A percentile compares a stretch with the other conserved stretches of the same genome.
phyloP scores from a whole-genome alignment of 2,329 filamentous ascomycete genomes.

The Colletotrichum ledebouriae region DNA sequence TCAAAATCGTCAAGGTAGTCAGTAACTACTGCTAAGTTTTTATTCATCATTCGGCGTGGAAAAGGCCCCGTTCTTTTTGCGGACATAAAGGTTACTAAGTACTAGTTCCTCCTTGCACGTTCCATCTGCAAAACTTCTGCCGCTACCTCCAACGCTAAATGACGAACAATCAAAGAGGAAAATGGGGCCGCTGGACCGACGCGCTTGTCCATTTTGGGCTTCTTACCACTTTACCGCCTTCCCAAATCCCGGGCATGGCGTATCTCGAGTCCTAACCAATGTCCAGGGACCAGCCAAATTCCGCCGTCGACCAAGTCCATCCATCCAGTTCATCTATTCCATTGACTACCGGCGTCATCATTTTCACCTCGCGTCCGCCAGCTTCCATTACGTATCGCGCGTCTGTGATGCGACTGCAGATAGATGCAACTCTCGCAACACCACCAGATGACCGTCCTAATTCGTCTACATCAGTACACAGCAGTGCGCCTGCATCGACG shows the following conservation, averaged over 20 bases:
- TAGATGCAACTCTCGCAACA: not conserved
- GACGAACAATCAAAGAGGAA: conserved; percentile 26
- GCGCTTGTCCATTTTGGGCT: conserved; percentile 23
- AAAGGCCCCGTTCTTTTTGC: too few relatives aligned
- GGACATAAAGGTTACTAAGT: too few relatives aligned
- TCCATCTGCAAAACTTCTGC: not conserved
- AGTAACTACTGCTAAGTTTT: too few relatives aligned
- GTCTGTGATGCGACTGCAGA: conserved; percentile 7
- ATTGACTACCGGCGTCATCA: conserved; percentile 25
- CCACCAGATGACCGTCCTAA: conserved; percentile 17
- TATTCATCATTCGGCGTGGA: too few relatives aligned
- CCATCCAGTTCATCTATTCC: conserved; percentile 22
- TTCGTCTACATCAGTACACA: not conserved
- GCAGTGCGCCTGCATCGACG: conserved; percentile 7
- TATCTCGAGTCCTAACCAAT: not conserved
- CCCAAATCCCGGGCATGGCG: conserved; percentile 18
- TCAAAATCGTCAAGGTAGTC: too few relatives aligned
- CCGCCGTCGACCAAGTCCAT: conserved; percentile 19
- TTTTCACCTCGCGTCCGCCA: conserved; percentile 1
- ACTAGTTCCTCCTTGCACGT: too few relatives aligned
- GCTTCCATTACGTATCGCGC: conserved; percentile 1
- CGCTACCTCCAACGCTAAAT: conserved; percentile 21
- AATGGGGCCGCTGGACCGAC: conserved; percentile 11
- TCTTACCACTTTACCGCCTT: conserved; percentile 6
- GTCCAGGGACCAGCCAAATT: conserved; percentile 6